A percentile compares a stretch with the other conserved stretches of the same genome.
Evolutionary conservation across 2,329 filamentous ascomycete genomes (phyloP).

Genomic region (Simplicillium sp.): DNA sequence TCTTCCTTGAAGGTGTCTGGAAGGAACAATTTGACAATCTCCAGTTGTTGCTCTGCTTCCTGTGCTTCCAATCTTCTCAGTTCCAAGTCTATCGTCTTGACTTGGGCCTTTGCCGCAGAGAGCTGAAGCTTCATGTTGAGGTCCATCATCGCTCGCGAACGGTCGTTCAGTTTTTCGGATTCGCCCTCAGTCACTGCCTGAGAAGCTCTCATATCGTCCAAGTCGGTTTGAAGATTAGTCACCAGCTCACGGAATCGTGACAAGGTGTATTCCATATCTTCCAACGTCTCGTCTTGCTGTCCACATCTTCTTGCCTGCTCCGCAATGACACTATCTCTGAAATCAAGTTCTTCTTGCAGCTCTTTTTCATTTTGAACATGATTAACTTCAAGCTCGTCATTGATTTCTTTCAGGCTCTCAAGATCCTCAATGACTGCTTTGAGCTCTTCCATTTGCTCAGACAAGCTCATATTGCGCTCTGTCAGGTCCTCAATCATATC

Average conservation of each 20-base stretch:
- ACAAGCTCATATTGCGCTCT: constrained; percentile 75
- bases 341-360: constrained; percentile 86
- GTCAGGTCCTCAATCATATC: constrained; percentile 91
- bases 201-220: constrained; percentile 87
- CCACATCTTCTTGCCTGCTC: constrained; percentile 66
- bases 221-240: constrained; percentile 70
- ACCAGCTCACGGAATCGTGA: constrained; percentile 85
- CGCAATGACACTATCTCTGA: constrained; percentile 73
- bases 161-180: constrained; percentile 78
- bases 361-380: constrained; percentile 91
- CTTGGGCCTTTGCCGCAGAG: constrained; percentile 82
- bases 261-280: constrained; percentile 85
- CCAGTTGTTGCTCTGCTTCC: constrained; percentile 78
- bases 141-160: constrained; percentile 92
- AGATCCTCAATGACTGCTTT: constrained; percentile 77
- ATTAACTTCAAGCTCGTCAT: constrained; percentile 88
- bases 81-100: constrained; percentile 90
- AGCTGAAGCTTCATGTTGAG: constrained; percentile 89
- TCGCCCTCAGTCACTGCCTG: constrained; percentile 89
- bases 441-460: constrained; percentile 75
- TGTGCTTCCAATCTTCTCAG: constrained; percentile 78
- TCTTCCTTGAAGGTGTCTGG: constrained; percentile 76
- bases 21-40: constrained; percentile 81
- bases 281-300: constrained; percentile 70
- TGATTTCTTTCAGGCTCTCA: constrained; percentile 82